Conservation (phyloP, 345 rosid species). For the Rhodamnia argentea region DNA sequence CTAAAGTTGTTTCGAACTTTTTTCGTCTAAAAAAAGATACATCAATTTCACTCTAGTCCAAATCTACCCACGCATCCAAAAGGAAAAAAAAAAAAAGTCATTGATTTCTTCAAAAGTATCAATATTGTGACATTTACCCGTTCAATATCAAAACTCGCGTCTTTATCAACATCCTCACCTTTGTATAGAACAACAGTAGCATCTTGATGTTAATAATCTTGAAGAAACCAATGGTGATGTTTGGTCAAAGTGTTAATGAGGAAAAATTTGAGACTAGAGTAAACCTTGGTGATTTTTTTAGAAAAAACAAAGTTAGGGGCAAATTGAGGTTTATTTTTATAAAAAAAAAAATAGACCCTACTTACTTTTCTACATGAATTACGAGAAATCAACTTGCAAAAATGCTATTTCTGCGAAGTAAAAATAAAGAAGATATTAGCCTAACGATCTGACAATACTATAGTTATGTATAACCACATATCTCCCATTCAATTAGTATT, state of each 20-base stretch:
- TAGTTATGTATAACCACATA: too few relatives aligned
- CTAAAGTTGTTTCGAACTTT: accelerated
- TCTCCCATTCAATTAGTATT: too few relatives aligned
- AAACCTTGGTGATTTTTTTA: background rate
- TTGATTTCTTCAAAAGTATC: background rate
- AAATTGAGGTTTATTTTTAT: background rate
- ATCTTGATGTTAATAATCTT: background rate
- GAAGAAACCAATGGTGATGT: background rate
- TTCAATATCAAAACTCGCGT: background rate
- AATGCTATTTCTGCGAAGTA: too few relatives aligned
- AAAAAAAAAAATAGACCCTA: too few relatives aligned
- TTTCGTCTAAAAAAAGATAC: background rate
- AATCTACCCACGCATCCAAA: background rate
- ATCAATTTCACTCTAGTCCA: background rate
- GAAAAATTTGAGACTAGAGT: background rate
- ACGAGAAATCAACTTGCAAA: too few relatives aligned
- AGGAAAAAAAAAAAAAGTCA: background rate
- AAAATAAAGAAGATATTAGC: too few relatives aligned
- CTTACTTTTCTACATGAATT: too few relatives aligned
- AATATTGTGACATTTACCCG: background rate
- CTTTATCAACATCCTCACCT: background rate
- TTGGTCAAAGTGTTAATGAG: background rate
- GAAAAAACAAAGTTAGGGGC: background rate
- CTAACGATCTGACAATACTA: too few relatives aligned
- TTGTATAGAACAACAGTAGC: background rate